A percentile compares a stretch with the other conserved stretches of the same genome.
phyloP scores from a whole-genome alignment of 208 protist genomes.

The Leptomonas pyrrhocoris region DNA sequence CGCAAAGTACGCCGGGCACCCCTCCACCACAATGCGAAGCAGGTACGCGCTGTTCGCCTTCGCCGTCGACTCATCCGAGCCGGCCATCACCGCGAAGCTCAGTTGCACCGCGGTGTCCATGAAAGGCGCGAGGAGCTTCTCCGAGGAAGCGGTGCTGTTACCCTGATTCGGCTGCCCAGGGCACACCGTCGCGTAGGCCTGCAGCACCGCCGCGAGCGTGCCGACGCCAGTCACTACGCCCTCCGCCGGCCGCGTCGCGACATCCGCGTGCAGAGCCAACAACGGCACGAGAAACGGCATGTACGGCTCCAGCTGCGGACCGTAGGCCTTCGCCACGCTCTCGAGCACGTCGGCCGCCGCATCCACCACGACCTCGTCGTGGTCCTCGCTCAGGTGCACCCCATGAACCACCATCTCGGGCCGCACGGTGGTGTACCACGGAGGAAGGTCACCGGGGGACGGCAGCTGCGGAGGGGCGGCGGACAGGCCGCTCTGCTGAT shows the following conservation, averaged over 20 bases:
- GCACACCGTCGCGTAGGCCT: constrained; percentile 43
- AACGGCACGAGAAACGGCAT: constrained; percentile 53
- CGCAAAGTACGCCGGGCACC: constrained; percentile 39
- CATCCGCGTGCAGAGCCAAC: constrained; percentile 58
- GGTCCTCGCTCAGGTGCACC: constrained; percentile 57
- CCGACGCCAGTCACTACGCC: constrained; percentile 70
- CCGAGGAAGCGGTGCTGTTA: constrained; percentile 6
- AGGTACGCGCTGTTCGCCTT: constrained; percentile 75
- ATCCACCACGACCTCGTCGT: constrained; percentile 77
- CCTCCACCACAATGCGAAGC: constrained; percentile 62
- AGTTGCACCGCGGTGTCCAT: constrained; percentile 56
- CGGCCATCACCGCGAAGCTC: constrained; percentile 47
- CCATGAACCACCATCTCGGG: constrained; percentile 30
- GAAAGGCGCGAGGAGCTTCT: constrained; percentile 39
- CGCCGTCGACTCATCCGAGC: constrained; percentile 69
- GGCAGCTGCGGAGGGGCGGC: constrained; percentile 25
- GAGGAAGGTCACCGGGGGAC: constrained; percentile 24
- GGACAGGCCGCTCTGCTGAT: constrained; percentile 25
- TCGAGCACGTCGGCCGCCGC: constrained; percentile 70
- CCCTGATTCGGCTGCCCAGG: constrained; percentile 5
- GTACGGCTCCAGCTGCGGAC: constrained; percentile 53
- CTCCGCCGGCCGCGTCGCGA: constrained; percentile 55
- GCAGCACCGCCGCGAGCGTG: constrained; percentile 56
- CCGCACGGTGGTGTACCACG: constrained; percentile 37
- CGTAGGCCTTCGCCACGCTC: constrained; percentile 76